These are phyloP conservation scores for Termitomyces eurrhizus DNA, from an alignment of 768 basidiomycete species.

Conservation along the genomic window DNA sequence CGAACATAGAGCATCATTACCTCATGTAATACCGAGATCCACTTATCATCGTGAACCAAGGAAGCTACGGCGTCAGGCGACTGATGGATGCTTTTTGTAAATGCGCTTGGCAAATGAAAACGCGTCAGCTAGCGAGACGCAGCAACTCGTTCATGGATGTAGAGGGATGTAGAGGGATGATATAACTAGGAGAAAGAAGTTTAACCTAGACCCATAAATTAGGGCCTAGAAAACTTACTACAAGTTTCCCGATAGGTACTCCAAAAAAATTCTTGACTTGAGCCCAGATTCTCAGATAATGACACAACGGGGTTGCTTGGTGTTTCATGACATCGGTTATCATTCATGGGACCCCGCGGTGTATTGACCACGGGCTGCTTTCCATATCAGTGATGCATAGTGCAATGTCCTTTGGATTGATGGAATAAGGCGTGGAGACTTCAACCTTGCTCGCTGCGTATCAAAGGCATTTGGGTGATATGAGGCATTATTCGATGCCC, in stretches of 20 bases:
- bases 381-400: not conserved
- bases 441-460: constrained; percentile 8
- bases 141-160: constrained; percentile 14
- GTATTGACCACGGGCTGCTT: not conserved
- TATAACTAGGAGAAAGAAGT: constrained; percentile 5
- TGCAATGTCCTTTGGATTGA: constrained; percentile 7
- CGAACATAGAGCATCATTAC: constrained; percentile 2
- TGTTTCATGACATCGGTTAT: not conserved
- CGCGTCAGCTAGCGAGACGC: constrained; percentile 5
- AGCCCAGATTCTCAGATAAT: not conserved
- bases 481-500: constrained; percentile 16
- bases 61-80: constrained; percentile 11
- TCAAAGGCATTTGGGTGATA: constrained; percentile 4
- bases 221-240: not conserved
- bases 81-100: not conserved
- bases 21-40: constrained; percentile 10
- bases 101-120: not conserved
- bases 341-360: not conserved
- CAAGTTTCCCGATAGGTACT: not conserved
- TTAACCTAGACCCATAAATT: not conserved
- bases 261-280: not conserved
- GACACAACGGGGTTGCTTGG: not conserved
- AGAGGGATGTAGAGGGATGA: constrained; percentile 13
- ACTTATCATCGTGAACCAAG: constrained; percentile 18
- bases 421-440: constrained; percentile 8